Conservation (phyloP, 176 grass and related monocot genomes). For the Carex scoparia region DNA sequence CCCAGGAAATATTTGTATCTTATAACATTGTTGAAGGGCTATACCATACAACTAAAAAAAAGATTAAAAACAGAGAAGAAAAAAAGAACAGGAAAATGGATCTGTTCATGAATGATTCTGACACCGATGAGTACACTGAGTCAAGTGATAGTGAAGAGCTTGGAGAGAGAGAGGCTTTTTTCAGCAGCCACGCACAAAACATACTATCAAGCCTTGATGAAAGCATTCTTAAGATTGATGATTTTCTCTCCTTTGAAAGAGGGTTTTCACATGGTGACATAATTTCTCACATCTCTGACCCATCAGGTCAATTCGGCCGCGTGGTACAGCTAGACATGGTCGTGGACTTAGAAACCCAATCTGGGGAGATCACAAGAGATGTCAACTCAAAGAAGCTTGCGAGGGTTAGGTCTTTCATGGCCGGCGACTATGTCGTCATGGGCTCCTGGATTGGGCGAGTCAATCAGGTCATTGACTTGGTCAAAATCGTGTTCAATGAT, state of each 20-base stretch:
- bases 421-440: conserved; percentile 69
- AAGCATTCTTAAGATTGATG: conserved; percentile 81
- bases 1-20: conserved; percentile 5
- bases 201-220: conserved; percentile 81
- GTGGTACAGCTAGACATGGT: conserved; percentile 60
- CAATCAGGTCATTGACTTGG: conserved; percentile 65
- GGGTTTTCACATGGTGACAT: conserved; percentile 79
- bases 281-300: conserved; percentile 56
- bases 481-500: conserved; percentile 63
- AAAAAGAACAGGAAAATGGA: conserved; percentile 44
- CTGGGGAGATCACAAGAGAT: conserved; percentile 57
- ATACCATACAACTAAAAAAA: not conserved
- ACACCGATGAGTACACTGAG: conserved; percentile 55
- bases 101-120: conserved; percentile 55
- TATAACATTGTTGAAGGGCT: not conserved
- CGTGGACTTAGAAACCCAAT: conserved; percentile 77
- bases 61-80: not conserved
- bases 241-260: conserved; percentile 84
- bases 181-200: conserved; percentile 48
- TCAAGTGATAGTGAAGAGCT: conserved; percentile 85
- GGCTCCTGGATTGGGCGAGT: conserved; percentile 90
- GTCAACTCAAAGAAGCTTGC: conserved; percentile 78
- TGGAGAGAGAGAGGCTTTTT: conserved; percentile 56
- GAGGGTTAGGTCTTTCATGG: conserved; percentile 72
- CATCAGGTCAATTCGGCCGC: conserved; percentile 69